These are phyloP conservation scores for Coemansia guatemalensis DNA, from an alignment of 192 early-diverging fungal genomes.

Conservation along the genomic window DNA sequence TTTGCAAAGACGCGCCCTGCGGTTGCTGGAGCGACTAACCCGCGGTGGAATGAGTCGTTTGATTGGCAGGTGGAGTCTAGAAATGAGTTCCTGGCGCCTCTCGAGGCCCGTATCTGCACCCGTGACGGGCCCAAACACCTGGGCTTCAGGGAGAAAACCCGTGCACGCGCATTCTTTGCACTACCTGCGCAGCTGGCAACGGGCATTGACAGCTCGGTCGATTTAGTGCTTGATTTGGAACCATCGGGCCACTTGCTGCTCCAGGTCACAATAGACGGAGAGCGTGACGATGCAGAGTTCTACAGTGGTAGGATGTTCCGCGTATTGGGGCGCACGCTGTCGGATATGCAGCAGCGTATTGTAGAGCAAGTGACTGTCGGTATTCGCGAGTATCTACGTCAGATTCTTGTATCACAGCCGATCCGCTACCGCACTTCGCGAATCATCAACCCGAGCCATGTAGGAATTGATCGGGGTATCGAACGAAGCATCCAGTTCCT, in stretches of 20 bases:
- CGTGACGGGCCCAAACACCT: conserved; percentile 51
- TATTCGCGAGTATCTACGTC: conserved; percentile 65
- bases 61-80: conserved; percentile 60
- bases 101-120: conserved; percentile 53
- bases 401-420: conserved; percentile 57
- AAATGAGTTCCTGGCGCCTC: conserved; percentile 25
- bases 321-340: conserved; percentile 63
- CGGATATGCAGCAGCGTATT: conserved; percentile 68
- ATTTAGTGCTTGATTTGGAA: conserved; percentile 67
- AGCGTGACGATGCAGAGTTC: conserved; percentile 79
- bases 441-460: conserved; percentile 11
- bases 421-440: conserved; percentile 37
- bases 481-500: conserved; percentile 58
- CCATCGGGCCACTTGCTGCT: conserved; percentile 66
- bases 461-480: conserved; percentile 45
- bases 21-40: conserved; percentile 53
- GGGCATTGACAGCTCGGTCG: conserved; percentile 60
- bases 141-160: conserved; percentile 51
- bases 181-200: conserved; percentile 50
- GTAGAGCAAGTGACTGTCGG: conserved; percentile 70
- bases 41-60: conserved; percentile 81
- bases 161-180: conserved; percentile 62
- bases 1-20: conserved; percentile 49
- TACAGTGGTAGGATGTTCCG: conserved; percentile 80
- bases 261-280: conserved; percentile 75